Conservation (phyloP, 2,329 filamentous ascomycete species). For the Kalaharituber pfeilii region DNA sequence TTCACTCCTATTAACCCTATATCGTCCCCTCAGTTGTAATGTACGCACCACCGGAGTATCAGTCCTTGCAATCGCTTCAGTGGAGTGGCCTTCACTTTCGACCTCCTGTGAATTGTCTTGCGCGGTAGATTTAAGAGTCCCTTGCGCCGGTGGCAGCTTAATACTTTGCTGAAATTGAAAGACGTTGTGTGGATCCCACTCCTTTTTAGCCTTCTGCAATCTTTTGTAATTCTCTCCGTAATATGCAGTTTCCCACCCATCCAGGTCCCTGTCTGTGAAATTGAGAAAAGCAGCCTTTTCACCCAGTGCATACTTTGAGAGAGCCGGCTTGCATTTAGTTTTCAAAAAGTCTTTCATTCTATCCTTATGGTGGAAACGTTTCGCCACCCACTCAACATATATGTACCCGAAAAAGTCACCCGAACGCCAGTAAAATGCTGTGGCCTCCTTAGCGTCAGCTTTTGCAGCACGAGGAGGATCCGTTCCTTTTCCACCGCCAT, state of each 20-base stretch:
- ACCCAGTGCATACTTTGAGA: neutral
- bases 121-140: too few species aligned
- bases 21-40: too few species aligned
- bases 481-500: neutral
- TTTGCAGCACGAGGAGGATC: neutral
- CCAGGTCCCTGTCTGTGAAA: neutral
- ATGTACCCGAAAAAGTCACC: neutral
- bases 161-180: neutral
- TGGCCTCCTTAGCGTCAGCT: too few species aligned
- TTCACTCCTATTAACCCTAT: too few species aligned
- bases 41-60: too few species aligned
- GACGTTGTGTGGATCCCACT: conserved; percentile 23
- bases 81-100: too few species aligned
- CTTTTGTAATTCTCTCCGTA: conserved; percentile 27
- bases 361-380: neutral
- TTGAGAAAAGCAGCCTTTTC: neutral
- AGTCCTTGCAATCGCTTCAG: too few species aligned
- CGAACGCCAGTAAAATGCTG: neutral
- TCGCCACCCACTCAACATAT: neutral
- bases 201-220: conserved; percentile 25
- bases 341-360: neutral
- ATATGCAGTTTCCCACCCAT: conserved; percentile 25
- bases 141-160: neutral
- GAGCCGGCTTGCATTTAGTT: neutral
- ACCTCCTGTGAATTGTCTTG: too few species aligned